A percentile compares a stretch with the other conserved stretches of the same genome.
Conservation (phyloP, 371 early-diverging fungal species). For the Enterocytospora artemiae region DNA sequence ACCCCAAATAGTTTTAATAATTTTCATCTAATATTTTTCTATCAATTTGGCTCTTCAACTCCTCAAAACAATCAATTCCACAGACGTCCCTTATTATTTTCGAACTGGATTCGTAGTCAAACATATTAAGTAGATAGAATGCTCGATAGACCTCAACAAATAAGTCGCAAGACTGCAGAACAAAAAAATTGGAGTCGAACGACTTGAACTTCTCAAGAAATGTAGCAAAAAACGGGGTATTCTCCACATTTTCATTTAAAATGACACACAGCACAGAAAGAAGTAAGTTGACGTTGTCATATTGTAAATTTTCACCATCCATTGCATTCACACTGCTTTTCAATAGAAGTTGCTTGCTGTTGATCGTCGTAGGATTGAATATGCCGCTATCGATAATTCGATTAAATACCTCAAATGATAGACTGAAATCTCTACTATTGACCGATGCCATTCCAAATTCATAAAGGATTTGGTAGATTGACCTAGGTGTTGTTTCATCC, state of each 20-base stretch:
- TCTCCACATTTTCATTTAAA: constrained; percentile 24
- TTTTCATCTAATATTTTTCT: no score
- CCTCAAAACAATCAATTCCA: not conserved
- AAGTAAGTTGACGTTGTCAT: no score
- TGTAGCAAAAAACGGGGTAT: constrained; percentile 2
- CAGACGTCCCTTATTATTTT: constrained; percentile 16
- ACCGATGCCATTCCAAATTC: constrained; percentile 15
- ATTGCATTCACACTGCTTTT: no score
- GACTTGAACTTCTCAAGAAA: constrained; percentile 26
- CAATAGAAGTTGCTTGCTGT: no score
- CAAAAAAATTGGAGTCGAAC: constrained; percentile 26
- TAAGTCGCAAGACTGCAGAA: constrained; percentile 15
- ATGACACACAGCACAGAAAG: constrained; percentile 31
- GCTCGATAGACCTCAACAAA: constrained; percentile 25
- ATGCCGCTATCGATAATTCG: not conserved
- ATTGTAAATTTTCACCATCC: no score
- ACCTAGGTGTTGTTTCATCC: constrained; percentile 7
- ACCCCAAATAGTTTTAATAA: no score
- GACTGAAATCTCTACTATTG: constrained; percentile 11
- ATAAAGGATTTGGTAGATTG: not conserved
- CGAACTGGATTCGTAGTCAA: constrained; percentile 19
- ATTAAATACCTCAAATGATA: constrained; percentile 9
- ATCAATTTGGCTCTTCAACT: no score
- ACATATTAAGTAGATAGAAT: constrained; percentile 36
- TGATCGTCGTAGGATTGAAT: not conserved